phyloP scores from a whole-genome alignment of 306 rosid genomes.

The Cicer pinnatifidum region DNA sequence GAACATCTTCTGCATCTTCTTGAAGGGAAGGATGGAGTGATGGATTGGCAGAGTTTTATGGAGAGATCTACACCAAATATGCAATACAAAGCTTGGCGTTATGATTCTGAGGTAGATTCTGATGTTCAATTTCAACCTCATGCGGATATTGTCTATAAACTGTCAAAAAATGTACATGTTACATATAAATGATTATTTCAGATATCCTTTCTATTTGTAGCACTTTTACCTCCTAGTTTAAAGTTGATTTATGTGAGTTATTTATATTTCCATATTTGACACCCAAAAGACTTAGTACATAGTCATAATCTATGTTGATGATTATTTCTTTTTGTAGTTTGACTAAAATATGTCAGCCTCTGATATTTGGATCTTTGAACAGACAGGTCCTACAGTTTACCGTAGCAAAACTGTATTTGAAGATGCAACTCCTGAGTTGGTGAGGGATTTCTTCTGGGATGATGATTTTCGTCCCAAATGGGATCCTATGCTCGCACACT shows the following conservation, averaged over 20 bases:
- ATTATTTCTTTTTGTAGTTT: slow-evolving; percentile 38
- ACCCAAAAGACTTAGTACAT: neutral
- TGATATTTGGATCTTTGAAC: slow-evolving; percentile 55
- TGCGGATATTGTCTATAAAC: slow-evolving; percentile 37
- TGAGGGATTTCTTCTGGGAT: slow-evolving; percentile 99
- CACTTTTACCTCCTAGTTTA: slow-evolving; percentile 26
- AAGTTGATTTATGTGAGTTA: slow-evolving; percentile 32
- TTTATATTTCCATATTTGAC: slow-evolving; percentile 35
- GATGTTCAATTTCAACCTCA: slow-evolving; percentile 37
- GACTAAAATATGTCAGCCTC: slow-evolving; percentile 36
- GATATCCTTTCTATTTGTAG: slow-evolving; percentile 35
- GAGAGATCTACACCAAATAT: slow-evolving; percentile 74
- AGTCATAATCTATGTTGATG: slow-evolving; percentile 24
- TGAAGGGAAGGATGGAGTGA: slow-evolving; percentile 71
- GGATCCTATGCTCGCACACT: slow-evolving; percentile 86
- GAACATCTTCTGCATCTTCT: slow-evolving; percentile 79
- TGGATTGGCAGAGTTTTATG: slow-evolving; percentile 94
- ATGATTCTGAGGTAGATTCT: slow-evolving; percentile 82
- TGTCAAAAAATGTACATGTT: slow-evolving; percentile 6
- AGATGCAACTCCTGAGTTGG: slow-evolving; percentile 93
- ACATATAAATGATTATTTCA: slow-evolving; percentile 10
- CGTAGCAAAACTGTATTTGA: slow-evolving; percentile 90
- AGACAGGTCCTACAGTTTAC: slow-evolving; percentile 86
- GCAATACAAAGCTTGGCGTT: slow-evolving; percentile 95
- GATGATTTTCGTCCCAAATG: slow-evolving; percentile 95